Percentiles rank a stretch among this genome's conserved stretches.
These are phyloP conservation scores for Cadophora sp. DNA, from an alignment of 2,329 filamentous ascomycete genomes.

Conservation along the genomic window DNA sequence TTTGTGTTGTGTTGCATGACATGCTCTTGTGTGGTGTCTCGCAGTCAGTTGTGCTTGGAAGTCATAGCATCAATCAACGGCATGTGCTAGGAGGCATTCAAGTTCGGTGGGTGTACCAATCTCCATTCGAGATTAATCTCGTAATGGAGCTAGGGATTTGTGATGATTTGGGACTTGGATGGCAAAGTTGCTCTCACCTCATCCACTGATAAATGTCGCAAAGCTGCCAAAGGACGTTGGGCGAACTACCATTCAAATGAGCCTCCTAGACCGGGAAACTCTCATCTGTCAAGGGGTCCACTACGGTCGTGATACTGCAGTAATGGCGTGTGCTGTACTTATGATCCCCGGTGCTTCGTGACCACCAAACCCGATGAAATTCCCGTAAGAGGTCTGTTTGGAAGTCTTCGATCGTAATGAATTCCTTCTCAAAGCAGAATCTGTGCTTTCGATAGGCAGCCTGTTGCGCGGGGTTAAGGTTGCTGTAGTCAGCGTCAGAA, in stretches of 20 bases:
- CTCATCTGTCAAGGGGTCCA: constrained; percentile 21
- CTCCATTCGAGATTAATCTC: not conserved
- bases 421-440: constrained; percentile 7
- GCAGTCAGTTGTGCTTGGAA: not conserved
- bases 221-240: not conserved
- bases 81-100: not conserved
- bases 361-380: constrained; percentile 16
- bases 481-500: not conserved
- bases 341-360: not conserved
- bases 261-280: constrained; percentile 2
- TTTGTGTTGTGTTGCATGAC: not conserved
- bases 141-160: not conserved
- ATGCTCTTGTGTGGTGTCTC: not conserved
- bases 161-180: not conserved
- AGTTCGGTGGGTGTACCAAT: not conserved
- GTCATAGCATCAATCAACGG: not conserved
- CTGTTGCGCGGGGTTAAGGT: constrained; percentile 11
- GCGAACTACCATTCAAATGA: not conserved
- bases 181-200: not conserved
- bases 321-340: not conserved
- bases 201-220: not conserved
- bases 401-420: constrained; percentile 12
- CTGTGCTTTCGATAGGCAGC: not conserved
- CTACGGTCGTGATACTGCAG: not conserved
- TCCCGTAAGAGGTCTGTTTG: not conserved